Base-by-base conservation (phyloP, 2,329 filamentous ascomycete species). In the Clonostachys sp. region DNA sequence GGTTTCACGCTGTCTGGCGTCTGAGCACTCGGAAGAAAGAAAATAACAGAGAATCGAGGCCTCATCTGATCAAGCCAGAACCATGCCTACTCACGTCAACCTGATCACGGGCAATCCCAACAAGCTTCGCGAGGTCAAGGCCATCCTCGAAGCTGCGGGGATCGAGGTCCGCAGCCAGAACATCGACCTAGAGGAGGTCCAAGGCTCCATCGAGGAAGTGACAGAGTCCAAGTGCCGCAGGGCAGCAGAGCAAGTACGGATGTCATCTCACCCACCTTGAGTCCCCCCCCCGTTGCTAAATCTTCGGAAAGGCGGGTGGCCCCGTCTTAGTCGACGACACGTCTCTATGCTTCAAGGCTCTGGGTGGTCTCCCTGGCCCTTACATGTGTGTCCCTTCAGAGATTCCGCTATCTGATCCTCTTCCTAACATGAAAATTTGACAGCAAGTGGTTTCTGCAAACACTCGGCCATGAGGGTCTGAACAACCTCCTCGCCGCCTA, bases 41-140 rank as follows among this genome's bases (percentile, higher is more conserved):
- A 30, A 10, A 30, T 9, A 30, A 30, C 10, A 10, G 9, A 10
- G 8, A 10, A 30, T 30, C 4, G 4, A 30, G 9, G 8, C 24
- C 8, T 30, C 24, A 10, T 30, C 24, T 30, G 24, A 10, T 10
- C 36, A 39, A 39, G 39, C 18, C 9, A 34, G 20, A 57, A 51
- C 24, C 45, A 78, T 78, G 71, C 64, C 70, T 44, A 62, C 63
- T 5, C 59, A 65, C 6, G 67, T 99, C 55, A 91, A 95, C 70
- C 99, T 99, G 74, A 95, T 99, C 63, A 97, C 92, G 3, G 88
- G 92, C 67, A 99, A 99, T 71, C 83, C 86, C 61, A 95, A 96
- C 74, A 99, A 99, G 73, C 79, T 99, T 48, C 73, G 78, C 48
- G 94, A 99, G 73, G 91, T 96, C 55, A 84, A 88, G 66, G 86